A percentile compares a stretch with the other conserved stretches of the same genome.
These are phyloP conservation scores for Pseudopithomyces chartarum DNA, from an alignment of 2,329 filamentous ascomycete species.

Conservation along the genomic window DNA sequence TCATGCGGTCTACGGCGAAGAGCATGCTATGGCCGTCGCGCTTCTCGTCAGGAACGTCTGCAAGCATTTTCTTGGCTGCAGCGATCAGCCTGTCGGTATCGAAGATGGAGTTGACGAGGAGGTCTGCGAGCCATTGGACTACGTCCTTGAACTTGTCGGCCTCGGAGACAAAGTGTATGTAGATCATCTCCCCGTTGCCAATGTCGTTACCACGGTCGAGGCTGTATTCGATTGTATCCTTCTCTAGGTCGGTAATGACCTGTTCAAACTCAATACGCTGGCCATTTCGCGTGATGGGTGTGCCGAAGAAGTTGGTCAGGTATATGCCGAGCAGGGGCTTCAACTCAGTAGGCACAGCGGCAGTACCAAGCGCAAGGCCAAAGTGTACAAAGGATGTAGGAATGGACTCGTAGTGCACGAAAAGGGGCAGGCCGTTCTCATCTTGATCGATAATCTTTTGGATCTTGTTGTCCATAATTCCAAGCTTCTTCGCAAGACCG, in stretches of 20 bases:
- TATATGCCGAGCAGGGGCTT: conserved; percentile 86
- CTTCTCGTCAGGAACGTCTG: conserved; percentile 91
- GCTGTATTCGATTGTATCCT: conserved; percentile 84
- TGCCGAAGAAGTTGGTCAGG: conserved; percentile 91
- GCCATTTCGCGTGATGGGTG: conserved; percentile 78
- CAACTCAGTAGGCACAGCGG: conserved; percentile 75
- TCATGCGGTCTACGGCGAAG: conserved; percentile 69
- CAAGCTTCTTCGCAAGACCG: conserved; percentile 75
- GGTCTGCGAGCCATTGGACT: conserved; percentile 80
- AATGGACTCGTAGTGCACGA: conserved; percentile 96
- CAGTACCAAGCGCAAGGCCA: conserved; percentile 78
- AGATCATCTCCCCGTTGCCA: conserved; percentile 80
- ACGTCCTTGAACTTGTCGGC: conserved; percentile 82
- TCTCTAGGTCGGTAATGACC: conserved; percentile 87
- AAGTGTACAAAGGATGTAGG: conserved; percentile 91
- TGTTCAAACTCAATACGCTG: conserved; percentile 85
- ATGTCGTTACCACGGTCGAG: conserved; percentile 71
- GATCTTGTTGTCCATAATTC: conserved; percentile 68
- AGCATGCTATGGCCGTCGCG: conserved; percentile 76
- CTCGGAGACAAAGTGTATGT: conserved; percentile 84
- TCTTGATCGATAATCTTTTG: conserved; percentile 79
- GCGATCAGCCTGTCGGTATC: conserved; percentile 69
- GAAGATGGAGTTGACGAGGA: conserved; percentile 89
- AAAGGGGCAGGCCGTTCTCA: conserved; percentile 70
- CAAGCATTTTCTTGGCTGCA: conserved; percentile 78